Base-by-base conservation (phyloP, 2,329 filamentous ascomycete species). In the Penicillium sp. region DNA sequence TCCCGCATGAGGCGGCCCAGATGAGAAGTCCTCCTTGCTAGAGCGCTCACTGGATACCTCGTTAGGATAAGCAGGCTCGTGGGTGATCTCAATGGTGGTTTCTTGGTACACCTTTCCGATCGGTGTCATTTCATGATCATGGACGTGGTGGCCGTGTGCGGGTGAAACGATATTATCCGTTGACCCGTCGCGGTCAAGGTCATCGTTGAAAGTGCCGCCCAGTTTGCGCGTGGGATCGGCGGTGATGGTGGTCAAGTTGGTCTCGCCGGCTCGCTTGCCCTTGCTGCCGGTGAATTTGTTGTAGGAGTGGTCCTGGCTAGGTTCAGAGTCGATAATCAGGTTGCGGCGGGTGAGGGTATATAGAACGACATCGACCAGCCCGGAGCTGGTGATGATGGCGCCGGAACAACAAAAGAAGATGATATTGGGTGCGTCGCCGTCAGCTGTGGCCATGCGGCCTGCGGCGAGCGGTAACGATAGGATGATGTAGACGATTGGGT, bases 391-490 rank as follows among this genome's bases (percentile, higher is more conserved):
- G 57, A 86, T 83, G 63, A 86, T 74, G 5, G 81, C 78, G 33
- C 82, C 84, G 0, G 81, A 78, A 21, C 81, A 72, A 64, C 79
- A 82, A 51, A 83, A 78, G 58, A 79, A 79, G 16, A 76, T 75
- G 3, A 74, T 53, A 25, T 65, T 72, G 1, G 75, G 71, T 2
- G 56, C 64, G 16, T 69, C 53, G 19, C 72, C 71, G 44, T 70
- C 68, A 7, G 73, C 74, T 4, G 72, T 71, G 19, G 74, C 70
- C 76, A 78, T 78, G 41, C 76, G 75, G 27, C 75, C 76, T 3
- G 75, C 76, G 2, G 85, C 86, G 8, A 84, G 78, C 1, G 88
- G 87, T 27, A 91, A 78, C 55, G 87, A 89, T 40, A 84, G 62
- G 13, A 87, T 72, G 4, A 83, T 82, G 67, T 90, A 90, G 11